Base-by-base conservation (phyloP, 169 alveolate species). In the Cryptosporidium andersoni region DNA sequence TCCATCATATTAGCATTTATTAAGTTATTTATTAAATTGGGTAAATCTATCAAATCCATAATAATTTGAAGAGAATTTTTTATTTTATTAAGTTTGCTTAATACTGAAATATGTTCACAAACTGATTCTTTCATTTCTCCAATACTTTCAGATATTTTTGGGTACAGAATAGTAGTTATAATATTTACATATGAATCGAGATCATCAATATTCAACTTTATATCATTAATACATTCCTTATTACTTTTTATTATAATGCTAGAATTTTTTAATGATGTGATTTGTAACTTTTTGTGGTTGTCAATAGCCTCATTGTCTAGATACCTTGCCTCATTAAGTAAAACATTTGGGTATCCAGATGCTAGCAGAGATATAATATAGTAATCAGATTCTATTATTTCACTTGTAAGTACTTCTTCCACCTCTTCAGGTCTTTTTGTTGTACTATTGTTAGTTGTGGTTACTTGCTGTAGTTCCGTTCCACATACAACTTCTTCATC, bases 1-100 rank as follows among this genome's bases (percentile, higher is more conserved):
- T 74, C 85, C 37, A 43, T 58, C 85, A 74, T 74, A 47, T 60
- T 74, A 25, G 85, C 25, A 45, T 52, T 47, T 14, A 74, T 48
- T 43, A 74, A 43, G 3, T 52, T 43, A 58, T 74, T 64, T 34
- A 74, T 47, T 12, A 74, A 55, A 6, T 42, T 58, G 12, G 85
- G 85, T 42, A 74, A 25, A 58, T 74, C 85, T 1, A 62, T 58
- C 3, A 74, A 45, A 36, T 58, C 85, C 36, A 62, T 68, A 25
- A 74, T 3, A 40, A 56, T 51, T n/a, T 49, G 67, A 16, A 74
- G 7, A 39, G 45, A 45, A 3, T 58, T 58, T 9, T 25, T 74
- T 49, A 74, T 14, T 12, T 8, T n/a, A 9, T 45, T 45, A 47
- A 74, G 25, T 7, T 62, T 62, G 16, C 62, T 60, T 43, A 42